Conservation (phyloP, 768 basidiomycete species). For the Russula brevipes region DNA sequence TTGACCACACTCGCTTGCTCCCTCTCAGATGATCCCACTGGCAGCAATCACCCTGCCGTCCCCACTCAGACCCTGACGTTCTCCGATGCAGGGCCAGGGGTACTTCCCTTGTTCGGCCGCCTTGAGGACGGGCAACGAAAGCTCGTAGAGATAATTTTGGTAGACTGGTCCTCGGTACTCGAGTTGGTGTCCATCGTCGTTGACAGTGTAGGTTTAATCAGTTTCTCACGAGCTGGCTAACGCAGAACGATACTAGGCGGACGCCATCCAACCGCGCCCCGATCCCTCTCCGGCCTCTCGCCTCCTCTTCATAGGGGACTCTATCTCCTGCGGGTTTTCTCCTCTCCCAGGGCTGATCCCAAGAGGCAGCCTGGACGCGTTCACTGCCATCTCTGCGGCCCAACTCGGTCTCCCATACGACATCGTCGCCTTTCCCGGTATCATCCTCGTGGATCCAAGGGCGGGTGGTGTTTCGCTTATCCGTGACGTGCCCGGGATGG, state of each 20-base stretch:
- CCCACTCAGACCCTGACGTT: background rate
- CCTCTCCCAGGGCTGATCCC: background rate
- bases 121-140: background rate
- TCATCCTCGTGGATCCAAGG: background rate
- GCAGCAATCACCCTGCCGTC: background rate
- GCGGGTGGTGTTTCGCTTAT: background rate
- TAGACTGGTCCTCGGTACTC: background rate
- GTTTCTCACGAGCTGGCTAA: background rate
- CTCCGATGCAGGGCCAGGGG: background rate
- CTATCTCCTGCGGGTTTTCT: background rate
- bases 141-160: background rate
- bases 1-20: background rate
- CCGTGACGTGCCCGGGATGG: background rate
- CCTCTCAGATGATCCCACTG: background rate
- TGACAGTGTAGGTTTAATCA: background rate
- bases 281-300: background rate
- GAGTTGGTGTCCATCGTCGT: background rate
- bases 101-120: background rate
- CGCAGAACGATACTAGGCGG: background rate
- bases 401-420: background rate
- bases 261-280: background rate
- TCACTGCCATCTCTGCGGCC: background rate
- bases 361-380: background rate
- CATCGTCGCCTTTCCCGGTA: background rate
- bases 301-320: constrained; percentile 3